Evolutionary conservation across 2,329 filamentous ascomycete genomes (phyloP).

Genomic region (Penicillium occitanis): DNA sequence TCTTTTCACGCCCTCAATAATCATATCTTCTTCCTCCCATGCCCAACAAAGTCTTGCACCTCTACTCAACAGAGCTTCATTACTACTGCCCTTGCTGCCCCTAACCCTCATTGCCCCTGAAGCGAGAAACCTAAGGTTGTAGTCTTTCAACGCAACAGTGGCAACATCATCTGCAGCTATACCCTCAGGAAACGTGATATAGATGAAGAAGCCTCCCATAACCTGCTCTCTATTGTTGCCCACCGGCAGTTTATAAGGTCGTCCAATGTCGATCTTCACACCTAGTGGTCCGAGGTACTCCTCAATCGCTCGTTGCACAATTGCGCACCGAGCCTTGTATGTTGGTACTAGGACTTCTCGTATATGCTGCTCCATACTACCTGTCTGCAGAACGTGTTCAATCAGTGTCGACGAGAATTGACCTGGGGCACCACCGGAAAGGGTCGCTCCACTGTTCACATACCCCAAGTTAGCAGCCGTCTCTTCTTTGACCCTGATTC

Average conservation of each 20-base stretch:
- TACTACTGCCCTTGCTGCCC: neutral
- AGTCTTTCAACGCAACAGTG: neutral
- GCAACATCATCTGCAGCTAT: neutral
- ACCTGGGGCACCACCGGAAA: slow-evolving; percentile 7
- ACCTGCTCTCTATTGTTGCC: neutral
- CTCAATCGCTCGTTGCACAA: neutral
- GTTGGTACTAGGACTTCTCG: slow-evolving; percentile 3
- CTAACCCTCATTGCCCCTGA: neutral
- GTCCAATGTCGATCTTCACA: neutral
- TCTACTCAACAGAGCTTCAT: neutral
- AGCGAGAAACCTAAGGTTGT: neutral
- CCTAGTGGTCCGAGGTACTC: neutral
- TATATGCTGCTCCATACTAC: neutral
- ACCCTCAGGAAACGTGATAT: neutral
- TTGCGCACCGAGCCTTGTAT: neutral
- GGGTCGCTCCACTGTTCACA: neutral
- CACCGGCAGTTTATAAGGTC: neutral
- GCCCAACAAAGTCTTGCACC: slow-evolving; percentile 6
- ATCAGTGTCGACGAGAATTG: slow-evolving; percentile 9
- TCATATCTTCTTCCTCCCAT: neutral
- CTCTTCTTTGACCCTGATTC: no score
- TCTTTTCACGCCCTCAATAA: neutral
- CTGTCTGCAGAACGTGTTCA: neutral
- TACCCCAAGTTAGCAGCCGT: neutral
- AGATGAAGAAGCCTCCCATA: neutral